Base-by-base conservation (phyloP, 176 grass and related monocot genomes). In the Phyllostachys edulis region DNA sequence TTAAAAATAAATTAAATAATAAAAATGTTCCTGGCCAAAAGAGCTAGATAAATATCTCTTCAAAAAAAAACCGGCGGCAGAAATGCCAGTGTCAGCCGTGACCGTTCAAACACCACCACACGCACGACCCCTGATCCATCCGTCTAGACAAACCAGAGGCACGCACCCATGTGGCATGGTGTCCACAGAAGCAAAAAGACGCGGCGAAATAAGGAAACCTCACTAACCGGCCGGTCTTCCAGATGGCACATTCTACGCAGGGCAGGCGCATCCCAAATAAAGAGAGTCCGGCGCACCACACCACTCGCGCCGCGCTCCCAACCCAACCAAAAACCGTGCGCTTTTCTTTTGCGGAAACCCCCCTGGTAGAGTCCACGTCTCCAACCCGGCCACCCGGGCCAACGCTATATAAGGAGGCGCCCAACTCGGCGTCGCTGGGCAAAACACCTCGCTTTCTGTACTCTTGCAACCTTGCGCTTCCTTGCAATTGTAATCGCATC, bases 371-470 rank as follows among this genome's bases (percentile, higher is more conserved):
- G 0, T 0, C 6, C 32, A 0, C 6, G 21, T 4, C 17, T 54
- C 66, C 34, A 3, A 4, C 0, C 18, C 6, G 1, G 49, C 74
- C 23, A 0, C 26, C 76, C 1, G 6, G 38, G 12, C 32, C 39
- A n/a, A 1, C 61, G 68, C 89, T 90, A 90, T 90, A 90, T 90
- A 90, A 87, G 13, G 14, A 23, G 1, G 44, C 80, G 16, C 85
- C 85, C 75, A 55, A 76, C 85, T 54, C 52, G 68, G 38, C 51
- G 68, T 74, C 84, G 84, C 79, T 74, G 57, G 74, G 51, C 89
- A 84, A 69, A 61, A 54, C 75, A 54, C 69, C 81, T 41, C 51
- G 80, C 80, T 29, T 87, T 87, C 84, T 68, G 26, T 72, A 82
- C 67, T 71, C 47, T 67, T 83, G 67, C 16, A 27, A 51, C 67